Base-by-base conservation (phyloP, 2,329 filamentous ascomycete genomes). In the Calonectria multiphialidica region DNA sequence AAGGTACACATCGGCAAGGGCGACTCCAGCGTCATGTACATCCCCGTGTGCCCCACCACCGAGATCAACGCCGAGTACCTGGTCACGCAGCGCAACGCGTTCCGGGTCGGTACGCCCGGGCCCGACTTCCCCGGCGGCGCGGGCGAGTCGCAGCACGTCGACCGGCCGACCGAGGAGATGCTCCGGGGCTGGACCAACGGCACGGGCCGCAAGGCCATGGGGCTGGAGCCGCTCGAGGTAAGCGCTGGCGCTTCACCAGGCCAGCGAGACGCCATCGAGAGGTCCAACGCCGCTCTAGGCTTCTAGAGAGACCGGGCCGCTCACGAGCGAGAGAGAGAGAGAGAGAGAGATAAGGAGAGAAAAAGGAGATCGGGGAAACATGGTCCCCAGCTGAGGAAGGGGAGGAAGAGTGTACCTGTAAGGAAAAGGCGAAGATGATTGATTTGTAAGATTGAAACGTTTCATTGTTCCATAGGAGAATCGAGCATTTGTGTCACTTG, bases 11-110 rank as follows among this genome's bases (percentile, higher is more conserved):
- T 83, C 1, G 96, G 96, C 1, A 87, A 84, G 2, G 83, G 86
- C 0, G 96, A 98, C 82, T 95, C 94, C 0, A 95, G 93, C 77
- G 96, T 98, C 0, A 80, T 98, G 72, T 98, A 98, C 79, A 98
- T 98, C 68, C 95, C 96, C 0, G 92, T 94, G 0, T 97, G 94
- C 67, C 95, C 96, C 0, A 88, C 95, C 35, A 98, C 95, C 0
- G 90, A 93, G 66, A 84, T 87, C 45, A 98, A 97, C 78, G 92
- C 93, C 0, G 84, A 89, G 25, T 97, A 96, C 80, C 86, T 96
- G 1, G 87, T 84, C 1, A 88, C 90, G 18, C 95, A 98, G 84
- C 89, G 93, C 23, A 87, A 90, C n/a, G 90, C 91, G 0, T 97
- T 97, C 76, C 82, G 93, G 3, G 81, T 86, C 0, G 95, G 95